Evolutionary conservation across 371 early-diverging fungal species (phyloP).

Genomic region (Phascolomyces articulosus): DNA sequence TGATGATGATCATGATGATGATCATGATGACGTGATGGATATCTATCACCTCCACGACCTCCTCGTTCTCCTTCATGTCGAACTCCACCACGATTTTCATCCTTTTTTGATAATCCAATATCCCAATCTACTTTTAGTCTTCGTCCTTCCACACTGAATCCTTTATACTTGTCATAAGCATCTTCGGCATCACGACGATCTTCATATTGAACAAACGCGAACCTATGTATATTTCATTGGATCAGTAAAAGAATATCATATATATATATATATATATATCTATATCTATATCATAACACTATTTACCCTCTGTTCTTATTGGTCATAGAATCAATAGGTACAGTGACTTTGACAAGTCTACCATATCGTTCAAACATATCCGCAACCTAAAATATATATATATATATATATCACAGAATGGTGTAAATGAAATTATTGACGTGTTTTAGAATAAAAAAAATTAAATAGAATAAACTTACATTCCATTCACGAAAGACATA

Average conservation of each 20-base stretch:
- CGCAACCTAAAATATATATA: conserved; percentile 30
- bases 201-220: conserved; percentile 79
- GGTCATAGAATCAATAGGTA: conserved; percentile 73
- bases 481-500: conserved; percentile 74
- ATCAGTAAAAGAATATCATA: too few species aligned
- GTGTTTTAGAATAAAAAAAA: not conserved
- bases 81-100: conserved; percentile 30
- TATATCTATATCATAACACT: not conserved
- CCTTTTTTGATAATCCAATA: conserved; percentile 74
- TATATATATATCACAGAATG: not conserved
- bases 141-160: conserved; percentile 73
- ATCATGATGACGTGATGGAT: not conserved
- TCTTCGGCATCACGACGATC: conserved; percentile 80
- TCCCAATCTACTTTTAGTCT: conserved; percentile 83
- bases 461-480: conserved; percentile 27
- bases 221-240: conserved; percentile 38
- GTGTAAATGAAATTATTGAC: not conserved
- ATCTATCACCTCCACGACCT: not conserved
- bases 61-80: too few species aligned
- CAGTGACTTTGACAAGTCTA: conserved; percentile 63
- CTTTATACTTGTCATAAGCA: conserved; percentile 74
- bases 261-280: too few species aligned
- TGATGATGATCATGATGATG: not conserved
- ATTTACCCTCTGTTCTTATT: conserved; percentile 78
- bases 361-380: conserved; percentile 81